These are phyloP conservation scores for Talaromyces sp. DNA, from an alignment of 2,329 filamentous ascomycete species.

Conservation along the genomic window DNA sequence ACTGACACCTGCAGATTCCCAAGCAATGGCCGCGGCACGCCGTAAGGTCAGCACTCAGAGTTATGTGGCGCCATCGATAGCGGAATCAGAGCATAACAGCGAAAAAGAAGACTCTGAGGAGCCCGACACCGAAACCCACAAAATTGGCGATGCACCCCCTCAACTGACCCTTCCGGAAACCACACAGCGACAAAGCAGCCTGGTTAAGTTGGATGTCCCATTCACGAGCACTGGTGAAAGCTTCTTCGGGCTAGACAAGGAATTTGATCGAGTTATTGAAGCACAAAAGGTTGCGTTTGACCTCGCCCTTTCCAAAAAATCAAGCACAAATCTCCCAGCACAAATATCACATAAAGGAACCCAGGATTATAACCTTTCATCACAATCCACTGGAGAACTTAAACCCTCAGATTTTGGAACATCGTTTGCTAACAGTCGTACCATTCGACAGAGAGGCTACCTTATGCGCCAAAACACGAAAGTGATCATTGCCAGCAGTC, in stretches of 20 bases:
- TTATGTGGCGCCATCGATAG: slow-evolving; percentile 28
- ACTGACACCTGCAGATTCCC: slow-evolving; percentile 75
- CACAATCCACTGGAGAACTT: slow-evolving; percentile 21
- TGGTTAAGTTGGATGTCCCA: slow-evolving; percentile 77
- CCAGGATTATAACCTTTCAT: slow-evolving; percentile 16
- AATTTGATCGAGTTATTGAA: slow-evolving; percentile 93
- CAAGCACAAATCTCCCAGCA: slow-evolving; percentile 13
- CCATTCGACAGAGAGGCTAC: slow-evolving; percentile 78
- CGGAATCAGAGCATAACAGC: slow-evolving; percentile 12
- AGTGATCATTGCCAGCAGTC: slow-evolving; percentile 80
- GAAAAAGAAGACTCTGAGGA: slow-evolving; percentile 15
- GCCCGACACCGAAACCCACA: slow-evolving; percentile 11
- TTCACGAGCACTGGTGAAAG: slow-evolving; percentile 60
- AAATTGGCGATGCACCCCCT: slow-evolving; percentile 7
- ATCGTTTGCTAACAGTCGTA: slow-evolving; percentile 53
- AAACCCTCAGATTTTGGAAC: slow-evolving; percentile 23
- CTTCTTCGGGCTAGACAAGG: slow-evolving; percentile 78
- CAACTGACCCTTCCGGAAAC: slow-evolving; percentile 16
- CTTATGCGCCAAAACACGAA: slow-evolving; percentile 99
- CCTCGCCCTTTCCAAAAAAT: slow-evolving; percentile 36
- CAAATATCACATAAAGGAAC: slow-evolving; percentile 8
- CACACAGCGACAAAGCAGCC: slow-evolving; percentile 59
- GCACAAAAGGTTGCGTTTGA: slow-evolving; percentile 82
- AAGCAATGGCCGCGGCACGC: slow-evolving; percentile 78
- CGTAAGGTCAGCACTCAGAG: slow-evolving; percentile 76